Base-by-base conservation (phyloP, 305 asterid genomes). In the Plantago lanceolata region DNA sequence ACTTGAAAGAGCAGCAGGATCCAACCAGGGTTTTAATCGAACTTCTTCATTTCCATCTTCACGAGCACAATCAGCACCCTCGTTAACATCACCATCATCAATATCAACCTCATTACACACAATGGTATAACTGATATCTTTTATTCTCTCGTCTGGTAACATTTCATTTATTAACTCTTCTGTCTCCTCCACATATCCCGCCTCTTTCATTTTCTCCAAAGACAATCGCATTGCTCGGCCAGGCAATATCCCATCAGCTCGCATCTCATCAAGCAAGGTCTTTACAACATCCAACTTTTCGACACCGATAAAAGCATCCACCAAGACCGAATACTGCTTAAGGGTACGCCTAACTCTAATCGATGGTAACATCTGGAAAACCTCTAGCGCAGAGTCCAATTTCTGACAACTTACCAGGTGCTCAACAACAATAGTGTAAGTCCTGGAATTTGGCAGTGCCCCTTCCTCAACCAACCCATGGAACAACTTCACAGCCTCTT, bases 11-110 rank as follows among this genome's bases (percentile, higher is more conserved):
- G 96, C 92, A 53, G 90, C 73, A 6, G 97, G 98, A 62, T 89
- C 96, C 74, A 87, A 68, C 98, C 98, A 93, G 15, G 94, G 96
- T 64, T 87, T 93, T 79, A 93, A 76, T 47, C 57, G 80, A 62
- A 83, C 73, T 73, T 70, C 79, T 65, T 78, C 82, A 31, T 52
- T 64, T 5, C 52, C 69, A 21, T 70, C 70, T 65, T 28, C 78
- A 56, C 37, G 7, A 57, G 61, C 47, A 66, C 68, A 29, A 66
- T 66, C 63, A 59, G 48, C 65, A 71, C 71, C 71, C 61, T 75
- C 86, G 35, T 29, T 56, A 56, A 56, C 45, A 56, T 81, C 90
- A 24, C 76, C 88, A 4, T 78, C 87, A 45, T 81, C 92, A 57
- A 64, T 40, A 58, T 88, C 87, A 31, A 76, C 89, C 40, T 82